A percentile compares a stretch with the other conserved stretches of the same genome.
These are phyloP conservation scores for rapeseed (Brassica napus) DNA, from an alignment of 345 rosid genomes.

Conservation along the genomic window Da-Ae NC_063447.1:50987501-50988000, in stretches of 20 bases:
- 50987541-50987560: conserved; percentile 35
- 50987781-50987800: not conserved
- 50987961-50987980: too few species aligned
- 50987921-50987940: too few species aligned
- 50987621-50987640: conserved; percentile 69
- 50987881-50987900: too few species aligned
- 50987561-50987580: conserved; percentile 44
- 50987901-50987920: too few species aligned
- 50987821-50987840: too few species aligned
- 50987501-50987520: conserved; percentile 62
- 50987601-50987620: conserved; percentile 45
- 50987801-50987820: not conserved
- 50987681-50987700: conserved; percentile 4
- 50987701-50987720: conserved; percentile 4
- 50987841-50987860: not conserved
- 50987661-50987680: not conserved
- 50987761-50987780: not conserved
- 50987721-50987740: not conserved
- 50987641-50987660: conserved; percentile 30
- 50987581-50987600: conserved; percentile 32
- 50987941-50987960: too few species aligned
- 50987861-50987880: too few species aligned
- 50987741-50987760: conserved; percentile 27
- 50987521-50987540: conserved; percentile 55
- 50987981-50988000: too few species aligned